phyloP scores from a whole-genome alignment of 1,139 yeast species.

The Yamadazyma jaroonii region DNA sequence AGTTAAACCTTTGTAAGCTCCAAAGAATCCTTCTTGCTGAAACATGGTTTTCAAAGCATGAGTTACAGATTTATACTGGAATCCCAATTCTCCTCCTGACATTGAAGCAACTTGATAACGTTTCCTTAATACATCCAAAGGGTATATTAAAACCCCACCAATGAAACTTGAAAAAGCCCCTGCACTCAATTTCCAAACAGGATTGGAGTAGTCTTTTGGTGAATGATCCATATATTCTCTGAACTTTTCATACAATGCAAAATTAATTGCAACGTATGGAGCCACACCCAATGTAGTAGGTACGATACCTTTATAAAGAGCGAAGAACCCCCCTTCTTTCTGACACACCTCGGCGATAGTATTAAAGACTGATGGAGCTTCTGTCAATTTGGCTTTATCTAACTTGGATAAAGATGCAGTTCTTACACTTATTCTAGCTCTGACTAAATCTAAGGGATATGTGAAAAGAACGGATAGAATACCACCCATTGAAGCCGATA shows the following conservation, averaged over 20 bases:
- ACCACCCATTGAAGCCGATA: conserved; percentile 84
- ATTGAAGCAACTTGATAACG: conserved; percentile 88
- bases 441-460: conserved; percentile 86
- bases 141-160: conserved; percentile 88
- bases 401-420: conserved; percentile 71
- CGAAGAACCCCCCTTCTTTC: conserved; percentile 78
- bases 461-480: conserved; percentile 77
- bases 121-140: conserved; percentile 83
- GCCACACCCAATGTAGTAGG: conserved; percentile 95
- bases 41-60: conserved; percentile 72
- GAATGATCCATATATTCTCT: conserved; percentile 53
- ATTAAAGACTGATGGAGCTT: conserved; percentile 68
- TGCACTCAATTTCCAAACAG: conserved; percentile 60
- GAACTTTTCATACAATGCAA: conserved; percentile 81
- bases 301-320: conserved; percentile 77
- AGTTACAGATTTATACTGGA: conserved; percentile 67
- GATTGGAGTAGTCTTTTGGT: conserved; percentile 37
- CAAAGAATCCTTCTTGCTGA: conserved; percentile 69
- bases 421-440: conserved; percentile 86
- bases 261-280: conserved; percentile 92
- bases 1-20: conserved; percentile 83
- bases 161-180: conserved; percentile 71
- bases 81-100: conserved; percentile 77
- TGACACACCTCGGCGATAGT: conserved; percentile 58
- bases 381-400: conserved; percentile 39